Percentiles rank a stretch among this genome's conserved stretches.
phyloP scores from a whole-genome alignment of 78 protist genomes.

The Dictyostelium purpureum region DNA sequence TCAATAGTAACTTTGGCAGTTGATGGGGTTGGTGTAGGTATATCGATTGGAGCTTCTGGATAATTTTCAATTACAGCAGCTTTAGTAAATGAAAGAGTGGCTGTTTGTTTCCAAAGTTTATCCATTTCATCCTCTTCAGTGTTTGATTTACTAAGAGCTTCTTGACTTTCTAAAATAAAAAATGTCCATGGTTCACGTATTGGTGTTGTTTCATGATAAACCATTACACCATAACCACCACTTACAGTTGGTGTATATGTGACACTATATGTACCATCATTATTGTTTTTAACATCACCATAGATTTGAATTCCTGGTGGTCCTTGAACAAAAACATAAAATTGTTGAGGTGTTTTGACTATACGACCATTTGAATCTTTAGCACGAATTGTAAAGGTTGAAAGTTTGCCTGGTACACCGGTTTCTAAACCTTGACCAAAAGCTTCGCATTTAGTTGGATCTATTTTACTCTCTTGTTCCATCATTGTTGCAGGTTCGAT shows the following conservation, averaged over 20 bases:
- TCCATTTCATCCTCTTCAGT: slow-evolving; percentile 61
- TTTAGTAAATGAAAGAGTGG: slow-evolving; percentile 24
- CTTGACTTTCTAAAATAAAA: slow-evolving; percentile 4
- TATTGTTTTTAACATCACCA: slow-evolving; percentile 69
- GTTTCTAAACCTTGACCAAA: slow-evolving; percentile 22
- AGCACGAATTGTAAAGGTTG: slow-evolving; percentile 57
- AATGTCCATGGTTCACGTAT: slow-evolving; percentile 37
- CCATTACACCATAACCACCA: slow-evolving; percentile 77
- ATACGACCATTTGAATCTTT: neutral
- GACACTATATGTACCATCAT: slow-evolving; percentile 69
- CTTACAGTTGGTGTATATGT: slow-evolving; percentile 70
- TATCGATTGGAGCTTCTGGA: neutral
- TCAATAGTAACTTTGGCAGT: neutral
- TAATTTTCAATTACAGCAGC: slow-evolving; percentile 7
- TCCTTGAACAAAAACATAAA: slow-evolving; percentile 71
- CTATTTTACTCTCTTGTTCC: neutral
- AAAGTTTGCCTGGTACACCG: slow-evolving; percentile 8
- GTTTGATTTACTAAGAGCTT: neutral
- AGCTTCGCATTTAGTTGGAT: neutral
- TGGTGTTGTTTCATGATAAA: slow-evolving; percentile 16
- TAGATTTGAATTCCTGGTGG: slow-evolving; percentile 82
- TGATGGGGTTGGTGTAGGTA: slow-evolving; percentile 10
- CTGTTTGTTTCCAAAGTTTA: slow-evolving; percentile 60
- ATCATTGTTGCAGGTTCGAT: neutral
- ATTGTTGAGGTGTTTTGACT: neutral